These are phyloP conservation scores for Dendrobium chrysotoxum DNA, from an alignment of 106 monocot genomes.

Conservation along the genomic window DNA sequence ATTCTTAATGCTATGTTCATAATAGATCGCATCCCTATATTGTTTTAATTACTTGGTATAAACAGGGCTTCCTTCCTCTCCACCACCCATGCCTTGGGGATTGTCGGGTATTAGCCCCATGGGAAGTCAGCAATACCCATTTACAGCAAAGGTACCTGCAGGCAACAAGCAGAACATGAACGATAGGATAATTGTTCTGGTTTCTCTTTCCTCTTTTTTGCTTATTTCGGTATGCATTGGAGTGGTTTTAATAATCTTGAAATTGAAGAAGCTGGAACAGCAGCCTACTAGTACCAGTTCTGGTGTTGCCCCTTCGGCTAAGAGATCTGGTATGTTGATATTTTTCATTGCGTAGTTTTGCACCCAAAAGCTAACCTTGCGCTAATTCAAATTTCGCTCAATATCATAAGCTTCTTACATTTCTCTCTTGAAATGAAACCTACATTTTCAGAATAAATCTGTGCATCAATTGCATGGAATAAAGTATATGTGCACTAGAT, in stretches of 20 bases:
- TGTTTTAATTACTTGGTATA: constrained; percentile 2
- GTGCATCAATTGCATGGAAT: constrained; percentile 20
- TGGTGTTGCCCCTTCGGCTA: constrained; percentile 24
- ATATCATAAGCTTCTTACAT: no score
- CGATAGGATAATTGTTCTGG: constrained; percentile 26
- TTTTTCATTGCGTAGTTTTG: neutral
- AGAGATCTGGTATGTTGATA: constrained; percentile 51
- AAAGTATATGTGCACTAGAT: constrained; percentile 4
- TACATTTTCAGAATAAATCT: neutral
- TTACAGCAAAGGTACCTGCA: constrained; percentile 33
- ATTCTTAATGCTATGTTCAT: neutral
- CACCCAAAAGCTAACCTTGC: no score
- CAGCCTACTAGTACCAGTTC: constrained; percentile 19
- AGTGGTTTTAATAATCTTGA: constrained; percentile 31
- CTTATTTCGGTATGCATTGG: constrained; percentile 38
- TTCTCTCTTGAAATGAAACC: no score
- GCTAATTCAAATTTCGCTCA: no score
- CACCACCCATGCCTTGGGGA: constrained; percentile 19
- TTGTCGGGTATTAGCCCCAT: constrained; percentile 2
- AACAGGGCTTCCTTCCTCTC: constrained; percentile 68
- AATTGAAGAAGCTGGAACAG: constrained; percentile 26
- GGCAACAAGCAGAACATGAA: constrained; percentile 24
- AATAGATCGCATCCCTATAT: neutral
- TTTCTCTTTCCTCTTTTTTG: constrained; percentile 31
- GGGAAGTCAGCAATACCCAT: constrained; percentile 28